Conservation (phyloP, 1,139 yeast genomes). For the Blastobotrys ciferrii region DNA sequence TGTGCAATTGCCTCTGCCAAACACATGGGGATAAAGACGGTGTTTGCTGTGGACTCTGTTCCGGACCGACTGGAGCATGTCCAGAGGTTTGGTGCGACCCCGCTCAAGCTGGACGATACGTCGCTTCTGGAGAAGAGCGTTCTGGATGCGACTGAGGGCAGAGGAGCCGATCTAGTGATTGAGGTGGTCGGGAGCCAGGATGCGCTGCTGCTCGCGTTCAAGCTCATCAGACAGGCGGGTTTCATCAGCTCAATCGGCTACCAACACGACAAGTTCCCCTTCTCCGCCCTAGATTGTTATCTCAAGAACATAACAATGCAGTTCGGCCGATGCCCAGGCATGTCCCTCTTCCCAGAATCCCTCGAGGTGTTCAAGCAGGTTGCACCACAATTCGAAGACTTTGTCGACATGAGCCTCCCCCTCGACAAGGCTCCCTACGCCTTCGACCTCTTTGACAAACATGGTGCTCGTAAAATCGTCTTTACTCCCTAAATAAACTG, state of each 20-base stretch:
- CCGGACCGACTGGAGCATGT: conserved; percentile 50
- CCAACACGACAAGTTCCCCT: conserved; percentile 59
- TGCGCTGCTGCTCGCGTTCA: conserved; percentile 52
- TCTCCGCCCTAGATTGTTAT: conserved; percentile 58
- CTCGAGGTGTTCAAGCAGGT: conserved; percentile 45
- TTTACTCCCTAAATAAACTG: neutral
- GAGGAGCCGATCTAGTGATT: conserved; percentile 56
- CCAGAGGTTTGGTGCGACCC: conserved; percentile 46
- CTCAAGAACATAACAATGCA: conserved; percentile 56
- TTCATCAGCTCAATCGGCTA: conserved; percentile 60
- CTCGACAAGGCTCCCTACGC: neutral
- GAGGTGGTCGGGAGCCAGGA: conserved; percentile 57
- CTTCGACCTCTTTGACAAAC: neutral
- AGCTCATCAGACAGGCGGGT: conserved; percentile 57
- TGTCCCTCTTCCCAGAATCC: conserved; percentile 56
- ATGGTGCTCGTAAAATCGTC: neutral
- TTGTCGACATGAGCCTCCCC: neutral
- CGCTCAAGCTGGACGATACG: conserved; percentile 43
- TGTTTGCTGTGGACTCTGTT: conserved; percentile 54
- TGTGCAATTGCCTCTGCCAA: conserved; percentile 52
- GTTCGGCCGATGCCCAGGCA: conserved; percentile 65
- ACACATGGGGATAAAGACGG: conserved; percentile 42
- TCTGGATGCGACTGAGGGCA: conserved; percentile 38
- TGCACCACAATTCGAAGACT: neutral
- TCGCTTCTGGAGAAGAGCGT: conserved; percentile 29